phyloP scores from a whole-genome alignment of 805 yeast species.

The Candida sonorensis region DNA sequence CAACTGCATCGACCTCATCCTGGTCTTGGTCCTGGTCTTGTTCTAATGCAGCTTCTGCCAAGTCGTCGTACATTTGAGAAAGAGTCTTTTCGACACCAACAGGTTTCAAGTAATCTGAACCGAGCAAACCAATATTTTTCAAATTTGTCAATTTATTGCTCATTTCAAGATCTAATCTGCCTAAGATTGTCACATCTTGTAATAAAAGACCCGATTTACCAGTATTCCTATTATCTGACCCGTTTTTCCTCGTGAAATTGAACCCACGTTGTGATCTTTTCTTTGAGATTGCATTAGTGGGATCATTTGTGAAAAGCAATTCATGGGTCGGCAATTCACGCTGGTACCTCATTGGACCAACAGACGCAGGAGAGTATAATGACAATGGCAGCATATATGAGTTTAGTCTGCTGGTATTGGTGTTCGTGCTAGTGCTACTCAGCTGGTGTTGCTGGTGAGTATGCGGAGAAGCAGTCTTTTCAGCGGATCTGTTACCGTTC shows the following conservation, averaged over 20 bases:
- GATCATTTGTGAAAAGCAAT: no score
- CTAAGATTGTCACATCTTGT: conserved; percentile 17
- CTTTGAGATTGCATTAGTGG: no score
- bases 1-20: conserved; percentile 2
- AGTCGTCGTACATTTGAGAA: conserved; percentile 26
- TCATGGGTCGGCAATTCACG: conserved; percentile 16
- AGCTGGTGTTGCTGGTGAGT: not conserved
- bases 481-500: no score
- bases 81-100: conserved; percentile 55
- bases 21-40: conserved; percentile 5
- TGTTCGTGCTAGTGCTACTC: not conserved
- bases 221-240: no score
- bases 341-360: conserved; percentile 23
- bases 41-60: conserved; percentile 12
- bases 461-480: not conserved
- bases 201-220: no score
- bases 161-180: conserved; percentile 15
- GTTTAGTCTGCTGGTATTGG: conserved; percentile 10
- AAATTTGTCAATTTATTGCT: conserved; percentile 20
- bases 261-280: no score
- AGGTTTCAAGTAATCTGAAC: conserved; percentile 45
- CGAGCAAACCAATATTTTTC: conserved; percentile 34
- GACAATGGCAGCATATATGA: conserved; percentile 44
- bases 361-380: conserved; percentile 44
- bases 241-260: no score